Evolutionary conservation across 352 stramenopile species (phyloP).

Genomic region (Plasmopara halstedii): DNA sequence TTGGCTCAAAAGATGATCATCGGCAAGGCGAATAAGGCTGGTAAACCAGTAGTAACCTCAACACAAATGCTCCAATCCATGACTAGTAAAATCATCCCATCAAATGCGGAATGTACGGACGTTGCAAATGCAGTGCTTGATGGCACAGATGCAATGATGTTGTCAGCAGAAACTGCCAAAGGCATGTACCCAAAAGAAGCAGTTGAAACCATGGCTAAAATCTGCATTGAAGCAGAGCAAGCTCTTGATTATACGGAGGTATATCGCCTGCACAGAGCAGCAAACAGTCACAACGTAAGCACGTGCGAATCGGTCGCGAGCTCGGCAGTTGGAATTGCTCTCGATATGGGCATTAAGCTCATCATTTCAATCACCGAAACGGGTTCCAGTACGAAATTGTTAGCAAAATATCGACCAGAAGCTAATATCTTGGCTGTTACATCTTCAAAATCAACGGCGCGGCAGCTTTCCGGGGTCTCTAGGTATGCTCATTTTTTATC

Average conservation of each 20-base stretch:
- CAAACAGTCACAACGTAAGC: constrained; percentile 43
- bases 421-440: constrained; percentile 88
- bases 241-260: constrained; percentile 67
- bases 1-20: constrained; percentile 99
- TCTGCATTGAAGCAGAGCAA: constrained; percentile 88
- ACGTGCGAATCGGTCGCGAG: constrained; percentile 93
- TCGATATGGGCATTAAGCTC: constrained; percentile 93
- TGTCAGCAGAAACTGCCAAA: constrained; percentile 98
- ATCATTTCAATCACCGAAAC: constrained; percentile 98
- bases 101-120: constrained; percentile 98
- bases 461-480: constrained; percentile 71
- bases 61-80: constrained; percentile 99
- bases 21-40: constrained; percentile 91
- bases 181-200: constrained; percentile 94
- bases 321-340: constrained; percentile 95
- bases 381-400: constrained; percentile 89
- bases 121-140: constrained; percentile 99
- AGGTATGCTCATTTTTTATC: constrained; percentile 29
- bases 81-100: constrained; percentile 95
- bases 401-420: constrained; percentile 94
- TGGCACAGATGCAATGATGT: constrained; percentile 98
- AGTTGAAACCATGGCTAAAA: constrained; percentile 93
- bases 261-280: constrained; percentile 43
- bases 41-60: constrained; percentile 98
- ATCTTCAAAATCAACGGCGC: constrained; percentile 50